These are phyloP conservation scores for Pterocarpus santalinus DNA, from an alignment of 306 rosid genomes.

Conservation along the genomic window DNA sequence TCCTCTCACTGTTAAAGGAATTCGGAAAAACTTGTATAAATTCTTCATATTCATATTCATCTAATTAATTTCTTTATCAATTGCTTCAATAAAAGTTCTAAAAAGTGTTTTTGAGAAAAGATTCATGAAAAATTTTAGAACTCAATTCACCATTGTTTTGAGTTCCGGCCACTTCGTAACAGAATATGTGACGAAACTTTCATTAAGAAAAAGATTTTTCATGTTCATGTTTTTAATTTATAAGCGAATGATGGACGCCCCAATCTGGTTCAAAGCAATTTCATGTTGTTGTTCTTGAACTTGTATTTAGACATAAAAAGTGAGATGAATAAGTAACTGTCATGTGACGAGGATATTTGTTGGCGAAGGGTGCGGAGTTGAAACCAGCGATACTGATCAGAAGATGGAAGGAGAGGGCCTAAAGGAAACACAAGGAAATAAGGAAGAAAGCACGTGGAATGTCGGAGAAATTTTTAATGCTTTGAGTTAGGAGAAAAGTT, in stretches of 20 bases:
- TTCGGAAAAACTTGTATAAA: too few relatives aligned
- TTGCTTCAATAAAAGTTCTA: too few relatives aligned
- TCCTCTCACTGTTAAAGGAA: too few relatives aligned
- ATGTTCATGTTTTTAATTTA: background rate
- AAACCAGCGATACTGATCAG: background rate
- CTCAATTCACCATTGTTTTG: too few relatives aligned
- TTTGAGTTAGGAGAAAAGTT: too few relatives aligned
- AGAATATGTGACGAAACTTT: background rate
- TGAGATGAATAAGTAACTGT: background rate
- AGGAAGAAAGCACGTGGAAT: constrained; percentile 50
- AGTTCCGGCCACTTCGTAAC: too few relatives aligned
- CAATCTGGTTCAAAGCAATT: background rate
- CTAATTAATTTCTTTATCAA: too few relatives aligned
- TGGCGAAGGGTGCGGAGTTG: background rate
- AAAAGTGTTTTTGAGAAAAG: too few relatives aligned
- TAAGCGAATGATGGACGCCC: background rate
- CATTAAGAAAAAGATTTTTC: too few relatives aligned
- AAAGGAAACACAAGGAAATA: constrained; percentile 34
- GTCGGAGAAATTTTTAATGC: constrained; percentile 15
- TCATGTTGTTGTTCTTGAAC: too few relatives aligned
- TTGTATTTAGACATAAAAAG: background rate
- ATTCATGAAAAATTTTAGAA: too few relatives aligned
- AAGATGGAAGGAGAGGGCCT: background rate
- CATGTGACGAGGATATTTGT: constrained; percentile 10
- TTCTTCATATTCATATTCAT: too few relatives aligned